Evolutionary conservation across 352 stramenopile species (phyloP), one percentile per base, ranked within the genome.

Genomic region (Stephanocyclus meneghinianus): DNA sequence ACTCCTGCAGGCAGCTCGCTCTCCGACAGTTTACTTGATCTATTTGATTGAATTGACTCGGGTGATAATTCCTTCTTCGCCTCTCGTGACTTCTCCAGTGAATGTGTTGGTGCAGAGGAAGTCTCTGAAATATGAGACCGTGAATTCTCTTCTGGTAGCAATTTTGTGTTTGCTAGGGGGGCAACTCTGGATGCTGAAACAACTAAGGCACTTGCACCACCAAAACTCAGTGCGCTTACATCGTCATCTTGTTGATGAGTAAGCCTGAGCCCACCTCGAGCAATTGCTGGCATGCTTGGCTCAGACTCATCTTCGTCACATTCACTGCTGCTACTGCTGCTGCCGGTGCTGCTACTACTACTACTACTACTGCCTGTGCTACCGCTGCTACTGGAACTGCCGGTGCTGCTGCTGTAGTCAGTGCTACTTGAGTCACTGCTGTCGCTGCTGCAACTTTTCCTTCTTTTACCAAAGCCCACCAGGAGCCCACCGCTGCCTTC

Each of bases 211-310:
- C 80, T 86, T 10, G 80, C 80, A 40, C 80, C 80, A 47, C 80
- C 80, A 74, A 86, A 86, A 51, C 80, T 86, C 32, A 86, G 57
- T 40, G 74, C 69, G 50, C 69, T 80, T 5, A 86, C 74, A 30
- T 71, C 18, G 45, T 81, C 74, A 40, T 67, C 70, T 61, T 44
- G 30, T 50, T 69, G 32, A 74, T 71, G 21, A 50, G 53, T 40
- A 30, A 71, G 51, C 37, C 62, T 56, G 29, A 77, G 18, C 11
- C 74, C 74, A 57, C 71, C 18, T 55, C 53, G 32, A n/a, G 67
- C 57, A 63, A 80, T 64, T 16, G 65, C 50, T 57, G 69, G 70
- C 15, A 76, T 42, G 37, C 45, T 48, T 15, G 50, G 59, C 21
- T 61, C 76, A 35, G 71, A 45, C 44, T 82, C 65, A 42, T 72